A percentile compares a stretch with the other conserved stretches of the same genome.
Conservation (phyloP, 148 eudicot genomes). For the Rhododendron mucronatum region DNA sequence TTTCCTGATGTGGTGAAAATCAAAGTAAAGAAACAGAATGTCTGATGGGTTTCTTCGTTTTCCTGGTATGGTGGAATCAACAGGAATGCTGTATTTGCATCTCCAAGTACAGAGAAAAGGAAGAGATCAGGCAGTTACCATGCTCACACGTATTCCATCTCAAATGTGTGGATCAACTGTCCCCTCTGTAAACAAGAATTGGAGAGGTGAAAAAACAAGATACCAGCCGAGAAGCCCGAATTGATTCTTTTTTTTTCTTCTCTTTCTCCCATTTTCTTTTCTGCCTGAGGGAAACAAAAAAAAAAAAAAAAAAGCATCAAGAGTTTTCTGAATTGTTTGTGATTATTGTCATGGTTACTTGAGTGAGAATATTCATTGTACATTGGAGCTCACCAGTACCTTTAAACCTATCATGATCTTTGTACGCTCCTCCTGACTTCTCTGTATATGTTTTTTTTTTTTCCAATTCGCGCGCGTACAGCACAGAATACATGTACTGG, state of each 20-base stretch:
- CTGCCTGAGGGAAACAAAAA: background rate
- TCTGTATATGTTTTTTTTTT: background rate
- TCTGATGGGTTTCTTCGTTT: background rate
- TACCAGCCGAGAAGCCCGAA: background rate
- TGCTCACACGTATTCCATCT: slow-evolving; percentile 77
- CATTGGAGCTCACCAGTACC: slow-evolving; percentile 21
- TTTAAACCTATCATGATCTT: background rate
- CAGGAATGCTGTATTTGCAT: slow-evolving; percentile 96
- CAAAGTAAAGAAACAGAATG: background rate
- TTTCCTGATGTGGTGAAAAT: background rate
- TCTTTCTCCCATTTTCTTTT: background rate
- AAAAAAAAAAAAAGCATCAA: background rate
- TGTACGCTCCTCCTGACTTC: background rate
- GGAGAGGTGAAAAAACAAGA: slow-evolving; percentile 20
- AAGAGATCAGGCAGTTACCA: slow-evolving; percentile 75
- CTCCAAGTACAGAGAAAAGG: slow-evolving; percentile 71
- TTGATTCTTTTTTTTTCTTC: background rate
- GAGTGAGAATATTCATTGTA: slow-evolving; percentile 18
- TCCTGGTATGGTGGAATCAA: background rate
- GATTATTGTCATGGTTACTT: slow-evolving; percentile 4
- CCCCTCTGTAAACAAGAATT: slow-evolving; percentile 87
- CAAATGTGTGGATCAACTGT: slow-evolving; percentile 85
- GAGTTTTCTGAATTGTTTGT: background rate
- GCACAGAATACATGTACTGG: background rate
- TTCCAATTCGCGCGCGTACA: background rate